Evolutionary conservation across 2,329 filamentous ascomycete species (phyloP).

Genomic region (Sclerotinia borealis): DNA sequence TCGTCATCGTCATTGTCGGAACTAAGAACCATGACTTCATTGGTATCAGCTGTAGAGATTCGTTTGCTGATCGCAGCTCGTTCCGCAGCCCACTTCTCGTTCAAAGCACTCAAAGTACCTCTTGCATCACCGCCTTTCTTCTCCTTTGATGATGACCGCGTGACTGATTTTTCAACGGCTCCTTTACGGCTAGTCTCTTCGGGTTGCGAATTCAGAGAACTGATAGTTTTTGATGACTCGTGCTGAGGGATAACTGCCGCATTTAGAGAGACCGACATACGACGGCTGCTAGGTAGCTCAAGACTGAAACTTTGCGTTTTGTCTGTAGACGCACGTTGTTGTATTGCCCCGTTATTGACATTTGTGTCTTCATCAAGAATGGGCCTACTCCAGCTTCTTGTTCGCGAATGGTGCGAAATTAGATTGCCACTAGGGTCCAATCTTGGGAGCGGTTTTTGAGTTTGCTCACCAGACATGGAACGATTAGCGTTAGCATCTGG

Average conservation of each 20-base stretch:
- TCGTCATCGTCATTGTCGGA: slow-evolving; percentile 18
- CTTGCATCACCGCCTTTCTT: slow-evolving; percentile 22
- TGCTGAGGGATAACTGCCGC: slow-evolving; percentile 1
- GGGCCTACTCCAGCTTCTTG: slow-evolving; percentile 10
- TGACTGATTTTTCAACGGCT: not conserved
- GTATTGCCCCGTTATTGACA: slow-evolving; percentile 11
- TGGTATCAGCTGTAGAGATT: slow-evolving; percentile 18
- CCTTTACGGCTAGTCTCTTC: not conserved
- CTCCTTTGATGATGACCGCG: slow-evolving; percentile 21
- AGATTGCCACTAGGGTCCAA: slow-evolving; percentile 22
- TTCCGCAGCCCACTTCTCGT: slow-evolving; percentile 25
- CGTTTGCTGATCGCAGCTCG: slow-evolving; percentile 25
- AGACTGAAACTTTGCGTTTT: slow-evolving; percentile 3
- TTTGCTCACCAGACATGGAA: slow-evolving; percentile 4
- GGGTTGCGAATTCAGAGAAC: not conserved
- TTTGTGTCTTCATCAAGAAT: slow-evolving; percentile 27
- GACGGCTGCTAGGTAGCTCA: slow-evolving; percentile 3
- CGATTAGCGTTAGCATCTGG: slow-evolving; percentile 14
- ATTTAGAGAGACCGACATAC: slow-evolving; percentile 2
- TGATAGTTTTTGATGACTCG: not conserved
- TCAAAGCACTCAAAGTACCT: slow-evolving; percentile 7
- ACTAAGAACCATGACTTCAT: slow-evolving; percentile 25
- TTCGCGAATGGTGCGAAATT: slow-evolving; percentile 14
- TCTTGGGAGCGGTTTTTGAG: slow-evolving; percentile 20
- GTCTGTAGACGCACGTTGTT: not conserved